A percentile compares a stretch with the other conserved stretches of the same genome.
Conservation (phyloP, 441 rosid species). For the Omphalea diandra region DNA sequence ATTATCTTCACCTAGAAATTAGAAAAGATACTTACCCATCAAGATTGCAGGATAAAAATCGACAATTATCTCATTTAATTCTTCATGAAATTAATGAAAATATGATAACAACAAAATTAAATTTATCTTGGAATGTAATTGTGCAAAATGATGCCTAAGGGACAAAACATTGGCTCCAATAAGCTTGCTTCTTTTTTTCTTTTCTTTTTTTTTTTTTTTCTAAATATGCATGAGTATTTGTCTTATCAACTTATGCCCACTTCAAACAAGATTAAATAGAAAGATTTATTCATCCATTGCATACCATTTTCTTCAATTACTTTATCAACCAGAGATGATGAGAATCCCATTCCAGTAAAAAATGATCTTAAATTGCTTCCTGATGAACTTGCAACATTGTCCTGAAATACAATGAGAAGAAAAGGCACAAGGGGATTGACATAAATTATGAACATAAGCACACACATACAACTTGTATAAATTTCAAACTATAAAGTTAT, state of each 20-base stretch:
- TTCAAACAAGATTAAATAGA: constrained; percentile 9
- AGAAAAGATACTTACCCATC: constrained; percentile 27
- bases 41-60: constrained; percentile 11
- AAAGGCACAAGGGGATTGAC: not conserved
- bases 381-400: constrained; percentile 76
- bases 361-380: constrained; percentile 59
- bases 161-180: no score
- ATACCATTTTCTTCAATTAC: constrained; percentile 73
- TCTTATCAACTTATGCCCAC: not conserved
- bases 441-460: not conserved
- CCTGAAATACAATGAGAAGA: constrained; percentile 39
- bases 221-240: not conserved
- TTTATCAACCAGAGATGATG: constrained; percentile 62
- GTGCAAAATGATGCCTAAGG: not conserved
- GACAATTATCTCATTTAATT: constrained; percentile 8
- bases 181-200: no score
- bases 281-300: constrained; percentile 12
- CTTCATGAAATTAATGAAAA: not conserved
- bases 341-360: constrained; percentile 79
- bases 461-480: not conserved
- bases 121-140: not conserved
- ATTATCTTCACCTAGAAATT: constrained; percentile 63
- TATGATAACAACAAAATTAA: not conserved
- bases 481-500: not conserved
- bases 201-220: no score